Evolutionary conservation across 495 filamentous ascomycete genomes (phyloP).

Genomic region (Evernia prunastri): DNA sequence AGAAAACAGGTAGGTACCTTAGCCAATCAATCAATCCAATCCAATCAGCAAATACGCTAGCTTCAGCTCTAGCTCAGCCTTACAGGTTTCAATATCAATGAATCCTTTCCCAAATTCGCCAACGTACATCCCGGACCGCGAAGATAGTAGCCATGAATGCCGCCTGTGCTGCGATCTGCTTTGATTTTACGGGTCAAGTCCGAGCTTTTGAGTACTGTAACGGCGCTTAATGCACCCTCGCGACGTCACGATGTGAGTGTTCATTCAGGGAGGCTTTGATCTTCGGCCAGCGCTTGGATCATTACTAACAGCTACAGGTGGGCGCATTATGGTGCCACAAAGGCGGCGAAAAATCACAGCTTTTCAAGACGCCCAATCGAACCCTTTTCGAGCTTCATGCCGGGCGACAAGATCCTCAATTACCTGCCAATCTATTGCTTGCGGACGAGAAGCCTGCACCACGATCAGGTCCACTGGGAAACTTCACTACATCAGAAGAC

Average conservation of each 20-base stretch:
- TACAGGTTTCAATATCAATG: background rate
- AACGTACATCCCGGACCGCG: background rate
- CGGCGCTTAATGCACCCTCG: background rate
- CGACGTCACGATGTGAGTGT: conserved; percentile 8
- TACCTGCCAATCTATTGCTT: conserved; percentile 13
- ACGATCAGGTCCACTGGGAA: background rate
- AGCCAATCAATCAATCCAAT: too few species aligned
- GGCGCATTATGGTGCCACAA: background rate
- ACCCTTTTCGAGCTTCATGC: conserved; percentile 22
- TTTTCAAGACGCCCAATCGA: conserved; percentile 1
- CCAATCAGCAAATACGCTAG: background rate
- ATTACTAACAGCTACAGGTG: conserved; percentile 4
- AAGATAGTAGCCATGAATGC: conserved; percentile 12
- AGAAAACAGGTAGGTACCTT: too few species aligned
- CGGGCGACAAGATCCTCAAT: conserved; percentile 11
- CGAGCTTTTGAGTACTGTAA: background rate
- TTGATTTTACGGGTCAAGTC: background rate
- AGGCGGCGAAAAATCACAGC: background rate
- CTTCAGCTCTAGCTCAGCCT: background rate
- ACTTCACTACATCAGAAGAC: conserved; percentile 35
- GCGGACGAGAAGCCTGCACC: conserved; percentile 1
- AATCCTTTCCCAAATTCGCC: background rate
- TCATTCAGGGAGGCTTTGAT: background rate
- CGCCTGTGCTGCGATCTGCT: background rate
- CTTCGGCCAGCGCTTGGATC: background rate